phyloP scores from a whole-genome alignment of 495 filamentous ascomycete genomes.

The Daldinia vernicosa region DNA sequence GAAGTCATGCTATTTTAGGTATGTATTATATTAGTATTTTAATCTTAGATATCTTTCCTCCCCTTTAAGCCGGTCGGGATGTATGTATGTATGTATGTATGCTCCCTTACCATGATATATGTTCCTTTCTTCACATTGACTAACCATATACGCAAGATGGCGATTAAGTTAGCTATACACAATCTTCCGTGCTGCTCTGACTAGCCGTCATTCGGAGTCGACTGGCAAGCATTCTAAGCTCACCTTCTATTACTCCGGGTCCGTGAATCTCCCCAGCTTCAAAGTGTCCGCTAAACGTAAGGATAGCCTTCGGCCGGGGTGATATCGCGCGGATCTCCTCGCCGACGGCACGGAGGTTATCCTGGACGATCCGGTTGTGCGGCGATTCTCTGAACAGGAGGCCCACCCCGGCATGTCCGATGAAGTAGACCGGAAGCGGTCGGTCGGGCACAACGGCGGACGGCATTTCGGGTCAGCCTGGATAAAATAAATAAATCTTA shows the following conservation, averaged over 20 bases:
- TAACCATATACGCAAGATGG: constrained; percentile 1
- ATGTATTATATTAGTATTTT: neutral
- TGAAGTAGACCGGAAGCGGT: constrained; percentile 34
- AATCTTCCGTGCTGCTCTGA: neutral
- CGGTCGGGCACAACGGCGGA: constrained; percentile 12
- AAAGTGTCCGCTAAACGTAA: constrained; percentile 36
- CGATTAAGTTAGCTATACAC: neutral
- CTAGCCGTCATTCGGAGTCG: neutral
- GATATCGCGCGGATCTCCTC: constrained; percentile 29
- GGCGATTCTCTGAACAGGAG: constrained; percentile 29
- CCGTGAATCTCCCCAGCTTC: constrained; percentile 35
- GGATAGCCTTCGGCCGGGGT: constrained; percentile 32
- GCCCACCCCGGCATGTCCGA: constrained; percentile 33
- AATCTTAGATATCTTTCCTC: neutral
- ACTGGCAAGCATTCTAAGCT: neutral
- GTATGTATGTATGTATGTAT: neutral
- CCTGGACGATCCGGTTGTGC: constrained; percentile 28
- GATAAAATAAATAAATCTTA: neutral
- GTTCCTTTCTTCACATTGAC: constrained; percentile 38
- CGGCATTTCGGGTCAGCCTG: constrained; percentile 15
- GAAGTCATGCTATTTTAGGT: constrained; percentile 21
- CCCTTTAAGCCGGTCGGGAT: neutral
- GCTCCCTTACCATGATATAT: constrained; percentile 24
- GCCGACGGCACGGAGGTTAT: constrained; percentile 30
- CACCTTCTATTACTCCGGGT: constrained; percentile 34